Evolutionary conservation across 768 basidiomycete genomes (phyloP).

Genomic region (Hortiboletus campestris): DNA sequence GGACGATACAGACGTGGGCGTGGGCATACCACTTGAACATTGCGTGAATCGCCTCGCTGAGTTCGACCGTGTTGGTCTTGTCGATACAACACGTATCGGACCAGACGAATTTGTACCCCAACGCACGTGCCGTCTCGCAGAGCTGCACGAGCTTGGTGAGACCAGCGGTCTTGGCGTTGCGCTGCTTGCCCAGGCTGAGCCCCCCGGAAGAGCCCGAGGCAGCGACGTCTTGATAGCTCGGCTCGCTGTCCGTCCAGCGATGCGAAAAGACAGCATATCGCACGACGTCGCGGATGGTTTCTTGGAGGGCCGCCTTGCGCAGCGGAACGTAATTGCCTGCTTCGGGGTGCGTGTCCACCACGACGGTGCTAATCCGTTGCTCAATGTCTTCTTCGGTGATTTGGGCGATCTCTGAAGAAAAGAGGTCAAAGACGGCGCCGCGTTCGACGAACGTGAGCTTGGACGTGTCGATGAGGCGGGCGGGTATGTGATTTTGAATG

Average conservation of each 20-base stretch:
- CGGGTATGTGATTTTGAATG: conserved; percentile 26
- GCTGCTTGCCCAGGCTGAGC: not conserved
- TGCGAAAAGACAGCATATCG: conserved; percentile 28
- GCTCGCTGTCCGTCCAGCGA: conserved; percentile 23
- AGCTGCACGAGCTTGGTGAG: conserved; percentile 18
- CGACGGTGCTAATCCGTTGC: not conserved
- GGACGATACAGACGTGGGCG: conserved; percentile 28
- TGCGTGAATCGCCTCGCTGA: conserved; percentile 31
- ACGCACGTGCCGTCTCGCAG: conserved; percentile 18
- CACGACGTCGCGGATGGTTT: conserved; percentile 18
- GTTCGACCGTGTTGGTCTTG: conserved; percentile 22
- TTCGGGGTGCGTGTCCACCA: conserved; percentile 6
- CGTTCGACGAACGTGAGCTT: conserved; percentile 25
- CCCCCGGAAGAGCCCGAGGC: not conserved
- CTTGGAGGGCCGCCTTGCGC: conserved; percentile 13
- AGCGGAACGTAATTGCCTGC: conserved; percentile 12
- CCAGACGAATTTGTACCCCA: conserved; percentile 26
- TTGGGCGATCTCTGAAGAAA: conserved; percentile 13
- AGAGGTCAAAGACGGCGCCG: conserved; percentile 15
- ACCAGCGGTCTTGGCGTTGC: conserved; percentile 1
- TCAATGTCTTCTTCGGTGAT: conserved; percentile 19
- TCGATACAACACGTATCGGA: conserved; percentile 34
- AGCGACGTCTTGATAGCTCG: conserved; percentile 21
- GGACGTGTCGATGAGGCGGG: conserved; percentile 24
- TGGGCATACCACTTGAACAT: conserved; percentile 35